Percentiles rank a stretch among this genome's conserved stretches.
Conservation (phyloP, 129 eudicot species). For the Flaveria trinervia region DNA sequence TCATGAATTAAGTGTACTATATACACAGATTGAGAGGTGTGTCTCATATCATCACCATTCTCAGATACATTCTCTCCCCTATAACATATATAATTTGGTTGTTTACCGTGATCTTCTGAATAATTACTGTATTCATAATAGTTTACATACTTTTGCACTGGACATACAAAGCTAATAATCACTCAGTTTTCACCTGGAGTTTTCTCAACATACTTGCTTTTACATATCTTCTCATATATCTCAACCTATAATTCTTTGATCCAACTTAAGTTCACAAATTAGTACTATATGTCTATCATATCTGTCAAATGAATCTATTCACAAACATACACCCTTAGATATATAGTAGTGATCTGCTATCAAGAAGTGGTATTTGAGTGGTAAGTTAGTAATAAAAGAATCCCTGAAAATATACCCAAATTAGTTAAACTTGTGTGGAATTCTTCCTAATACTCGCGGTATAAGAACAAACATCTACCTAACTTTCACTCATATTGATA, state of each 20-base stretch:
- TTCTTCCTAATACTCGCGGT: background rate
- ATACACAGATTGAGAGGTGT: background rate
- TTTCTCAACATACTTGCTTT: background rate
- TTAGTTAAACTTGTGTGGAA: background rate
- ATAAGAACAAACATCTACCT: background rate
- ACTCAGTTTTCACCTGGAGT: background rate
- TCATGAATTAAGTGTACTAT: background rate
- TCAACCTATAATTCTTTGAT: background rate
- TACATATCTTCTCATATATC: background rate
- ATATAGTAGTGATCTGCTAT: background rate
- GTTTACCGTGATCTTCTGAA: background rate
- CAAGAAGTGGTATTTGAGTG: background rate
- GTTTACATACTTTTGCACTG: no score
- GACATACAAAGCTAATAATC: no score
- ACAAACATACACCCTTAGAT: constrained; percentile 1
- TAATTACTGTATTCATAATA: no score
- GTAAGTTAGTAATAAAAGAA: background rate
- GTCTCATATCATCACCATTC: background rate
- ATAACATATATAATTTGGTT: background rate
- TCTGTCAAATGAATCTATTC: background rate
- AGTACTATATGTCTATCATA: background rate
- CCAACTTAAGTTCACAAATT: background rate
- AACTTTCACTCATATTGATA: constrained; percentile 5
- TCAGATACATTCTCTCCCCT: background rate
- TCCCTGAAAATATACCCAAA: background rate